phyloP scores from a whole-genome alignment of 768 basidiomycete genomes.

The Tricholoma sp. region DNA sequence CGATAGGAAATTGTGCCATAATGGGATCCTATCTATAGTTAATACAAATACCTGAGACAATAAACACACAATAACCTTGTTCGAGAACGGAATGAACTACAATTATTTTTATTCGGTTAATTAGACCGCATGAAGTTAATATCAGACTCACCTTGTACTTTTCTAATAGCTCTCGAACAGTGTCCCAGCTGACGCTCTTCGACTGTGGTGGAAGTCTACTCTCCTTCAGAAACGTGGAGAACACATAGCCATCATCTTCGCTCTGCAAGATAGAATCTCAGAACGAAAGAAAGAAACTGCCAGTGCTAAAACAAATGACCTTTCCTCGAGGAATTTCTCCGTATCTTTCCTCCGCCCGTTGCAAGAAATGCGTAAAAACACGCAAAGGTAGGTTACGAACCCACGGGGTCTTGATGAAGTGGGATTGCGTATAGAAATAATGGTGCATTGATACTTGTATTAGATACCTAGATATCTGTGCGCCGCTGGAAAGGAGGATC shows the following conservation, averaged over 20 bases:
- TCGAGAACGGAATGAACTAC: slow-evolving; percentile 76
- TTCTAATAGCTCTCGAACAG: slow-evolving; percentile 59
- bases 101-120: slow-evolving; percentile 11
- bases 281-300: slow-evolving; percentile 3
- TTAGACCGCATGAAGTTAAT: slow-evolving; percentile 11
- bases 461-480: slow-evolving; percentile 75
- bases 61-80: slow-evolving; percentile 42
- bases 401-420: slow-evolving; percentile 75
- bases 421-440: slow-evolving; percentile 66
- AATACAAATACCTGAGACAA: slow-evolving; percentile 4
- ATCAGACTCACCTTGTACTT: slow-evolving; percentile 55
- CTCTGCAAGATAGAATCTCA: slow-evolving; percentile 30
- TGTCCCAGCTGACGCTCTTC: slow-evolving; percentile 59
- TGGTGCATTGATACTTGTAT: slow-evolving; percentile 76
- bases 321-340: slow-evolving; percentile 64
- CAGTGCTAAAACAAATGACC: slow-evolving; percentile 21
- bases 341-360: slow-evolving; percentile 50
- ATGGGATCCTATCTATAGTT: slow-evolving; percentile 56
- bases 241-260: slow-evolving; percentile 71
- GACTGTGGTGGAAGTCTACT: slow-evolving; percentile 56
- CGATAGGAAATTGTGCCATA: slow-evolving; percentile 73
- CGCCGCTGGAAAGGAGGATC: slow-evolving; percentile 73
- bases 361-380: slow-evolving; percentile 62
- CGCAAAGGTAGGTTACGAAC: slow-evolving; percentile 58
- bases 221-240: slow-evolving; percentile 63